Evolutionary conservation across 164 flowering plant genomes (phyloP).

Genomic region (Berberis thunbergii): DNA sequence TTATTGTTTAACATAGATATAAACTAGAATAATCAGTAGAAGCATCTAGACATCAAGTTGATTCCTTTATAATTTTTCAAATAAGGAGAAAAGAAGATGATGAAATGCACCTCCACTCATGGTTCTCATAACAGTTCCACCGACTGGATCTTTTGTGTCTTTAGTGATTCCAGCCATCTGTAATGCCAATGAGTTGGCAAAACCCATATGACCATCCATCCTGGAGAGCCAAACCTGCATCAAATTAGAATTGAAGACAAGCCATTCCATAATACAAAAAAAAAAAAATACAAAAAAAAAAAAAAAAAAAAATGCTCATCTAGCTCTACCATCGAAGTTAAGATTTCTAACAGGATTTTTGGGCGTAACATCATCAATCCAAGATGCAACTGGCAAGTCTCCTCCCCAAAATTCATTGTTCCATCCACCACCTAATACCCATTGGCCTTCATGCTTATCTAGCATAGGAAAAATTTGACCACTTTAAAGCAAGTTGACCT

Average conservation of each 20-base stretch:
- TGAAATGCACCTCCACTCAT: slow-evolving; percentile 45
- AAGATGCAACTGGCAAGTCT: slow-evolving; percentile 62
- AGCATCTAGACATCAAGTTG: too few species aligned
- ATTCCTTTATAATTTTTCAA: too few species aligned
- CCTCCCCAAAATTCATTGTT: slow-evolving; percentile 95
- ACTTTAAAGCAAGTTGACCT: neutral
- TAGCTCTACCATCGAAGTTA: slow-evolving; percentile 13
- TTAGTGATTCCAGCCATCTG: slow-evolving; percentile 59
- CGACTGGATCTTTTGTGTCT: slow-evolving; percentile 56
- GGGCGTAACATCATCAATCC: slow-evolving; percentile 84
- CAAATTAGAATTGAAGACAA: neutral
- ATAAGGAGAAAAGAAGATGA: neutral
- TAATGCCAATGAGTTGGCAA: slow-evolving; percentile 77
- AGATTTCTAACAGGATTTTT: slow-evolving; percentile 65
- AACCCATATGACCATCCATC: slow-evolving; percentile 96
- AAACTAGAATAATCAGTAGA: too few species aligned
- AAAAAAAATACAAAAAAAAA: neutral
- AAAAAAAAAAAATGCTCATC: slow-evolving; percentile 14
- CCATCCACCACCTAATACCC: slow-evolving; percentile 99
- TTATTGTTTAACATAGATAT: too few species aligned
- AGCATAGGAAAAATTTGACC: slow-evolving; percentile 15
- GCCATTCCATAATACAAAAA: neutral
- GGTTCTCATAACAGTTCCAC: slow-evolving; percentile 67
- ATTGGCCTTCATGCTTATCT: slow-evolving; percentile 52
- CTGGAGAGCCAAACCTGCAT: slow-evolving; percentile 78